These are phyloP conservation scores for Cryptococcus maquisensis DNA, from an alignment of 1,284 basidiomycete species.

Conservation along the genomic window DNA sequence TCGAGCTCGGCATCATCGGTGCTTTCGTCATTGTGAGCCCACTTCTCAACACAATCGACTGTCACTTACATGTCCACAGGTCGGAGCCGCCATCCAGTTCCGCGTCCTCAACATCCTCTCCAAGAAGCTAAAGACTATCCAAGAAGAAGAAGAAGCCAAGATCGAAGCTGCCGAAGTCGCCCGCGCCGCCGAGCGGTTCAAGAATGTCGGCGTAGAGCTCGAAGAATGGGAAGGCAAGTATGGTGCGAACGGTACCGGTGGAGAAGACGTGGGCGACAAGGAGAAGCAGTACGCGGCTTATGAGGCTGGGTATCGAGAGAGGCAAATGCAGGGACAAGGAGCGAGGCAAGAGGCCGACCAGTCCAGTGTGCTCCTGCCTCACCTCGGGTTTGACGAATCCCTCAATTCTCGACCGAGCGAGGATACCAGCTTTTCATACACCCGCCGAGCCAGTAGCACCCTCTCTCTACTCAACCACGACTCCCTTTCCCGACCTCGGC, in stretches of 20 bases:
- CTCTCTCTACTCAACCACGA: constrained; percentile 7
- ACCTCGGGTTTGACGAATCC: constrained; percentile 19
- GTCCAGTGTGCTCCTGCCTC: constrained; percentile 16
- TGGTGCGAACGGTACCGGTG: constrained; percentile 42
- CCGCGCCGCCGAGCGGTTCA: constrained; percentile 68
- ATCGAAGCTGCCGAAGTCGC: constrained; percentile 71
- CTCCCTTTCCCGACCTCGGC: background rate
- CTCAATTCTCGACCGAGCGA: background rate
- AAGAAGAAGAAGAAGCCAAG: constrained; percentile 64
- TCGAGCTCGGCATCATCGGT: constrained; percentile 83
- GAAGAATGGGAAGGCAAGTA: constrained; percentile 84
- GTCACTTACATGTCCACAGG: constrained; percentile 36
- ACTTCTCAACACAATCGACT: background rate
- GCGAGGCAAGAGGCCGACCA: constrained; percentile 1
- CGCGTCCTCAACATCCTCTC: constrained; percentile 75
- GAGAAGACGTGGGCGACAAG: background rate
- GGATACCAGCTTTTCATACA: no score
- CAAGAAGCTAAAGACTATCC: constrained; percentile 69
- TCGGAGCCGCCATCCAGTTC: constrained; percentile 85
- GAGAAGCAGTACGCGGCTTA: background rate
- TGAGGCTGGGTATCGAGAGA: constrained; percentile 2
- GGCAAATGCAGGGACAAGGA: background rate
- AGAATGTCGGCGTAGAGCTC: constrained; percentile 64
- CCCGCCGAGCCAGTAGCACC: constrained; percentile 12
- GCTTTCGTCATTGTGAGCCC: constrained; percentile 55